phyloP scores from a whole-genome alignment of 1,139 yeast genomes.

The Geotrichum fermentans region DNA sequence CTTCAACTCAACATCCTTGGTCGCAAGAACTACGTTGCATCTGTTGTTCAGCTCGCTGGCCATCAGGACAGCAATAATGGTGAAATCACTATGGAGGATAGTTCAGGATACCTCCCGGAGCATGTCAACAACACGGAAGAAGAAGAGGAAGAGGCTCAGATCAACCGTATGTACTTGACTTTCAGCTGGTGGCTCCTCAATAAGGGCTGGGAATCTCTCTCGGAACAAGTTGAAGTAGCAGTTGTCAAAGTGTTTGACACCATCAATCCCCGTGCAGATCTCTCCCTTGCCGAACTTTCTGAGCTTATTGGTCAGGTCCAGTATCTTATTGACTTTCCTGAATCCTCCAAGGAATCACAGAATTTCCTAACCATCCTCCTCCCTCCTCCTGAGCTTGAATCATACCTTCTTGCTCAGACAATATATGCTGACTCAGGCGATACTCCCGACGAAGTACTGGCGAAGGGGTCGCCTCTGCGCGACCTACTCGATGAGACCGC shows the following conservation, averaged over 20 bases:
- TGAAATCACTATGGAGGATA: constrained; percentile 11
- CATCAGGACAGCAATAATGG: constrained; percentile 30
- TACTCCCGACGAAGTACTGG: constrained; percentile 16
- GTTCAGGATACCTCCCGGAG: constrained; percentile 13
- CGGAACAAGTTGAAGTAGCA: constrained; percentile 50
- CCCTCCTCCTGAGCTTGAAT: constrained; percentile 42
- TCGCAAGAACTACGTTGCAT: constrained; percentile 74
- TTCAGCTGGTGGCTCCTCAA: constrained; percentile 93
- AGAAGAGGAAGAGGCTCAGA: constrained; percentile 32
- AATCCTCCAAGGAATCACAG: constrained; percentile 8
- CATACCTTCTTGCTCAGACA: constrained; percentile 37
- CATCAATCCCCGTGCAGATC: constrained; percentile 67
- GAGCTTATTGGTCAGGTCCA: constrained; percentile 45
- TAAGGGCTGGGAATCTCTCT: constrained; percentile 68
- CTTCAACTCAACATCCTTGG: constrained; percentile 85
- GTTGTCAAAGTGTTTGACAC: constrained; percentile 57
- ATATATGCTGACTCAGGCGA: constrained; percentile 38
- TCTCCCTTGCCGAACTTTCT: constrained; percentile 58
- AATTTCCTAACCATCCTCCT: constrained; percentile 35
- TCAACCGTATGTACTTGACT: constrained; percentile 80
- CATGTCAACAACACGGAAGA: background rate
- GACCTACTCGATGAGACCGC: constrained; percentile 49
- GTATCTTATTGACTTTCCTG: constrained; percentile 38
- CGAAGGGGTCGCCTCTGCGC: constrained; percentile 25
- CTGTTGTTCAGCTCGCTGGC: constrained; percentile 66